These are phyloP conservation scores for Trichothecium sympodiale DNA, from an alignment of 2,329 filamentous ascomycete species.

Conservation along the genomic window DNA sequence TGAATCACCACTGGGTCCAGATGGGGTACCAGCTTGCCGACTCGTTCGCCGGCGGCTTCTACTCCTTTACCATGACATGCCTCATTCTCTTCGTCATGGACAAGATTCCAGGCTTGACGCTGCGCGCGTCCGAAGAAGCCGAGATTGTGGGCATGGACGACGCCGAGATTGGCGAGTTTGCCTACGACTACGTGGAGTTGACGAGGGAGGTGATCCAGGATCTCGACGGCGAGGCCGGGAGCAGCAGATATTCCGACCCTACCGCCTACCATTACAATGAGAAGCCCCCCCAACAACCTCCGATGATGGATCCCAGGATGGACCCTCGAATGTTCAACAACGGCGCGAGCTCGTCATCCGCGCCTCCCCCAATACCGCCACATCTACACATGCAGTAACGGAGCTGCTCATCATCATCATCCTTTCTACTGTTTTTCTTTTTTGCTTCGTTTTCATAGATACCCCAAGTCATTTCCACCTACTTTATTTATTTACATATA, in stretches of 20 bases:
- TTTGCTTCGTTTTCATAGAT: neutral
- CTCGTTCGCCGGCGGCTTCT: slow-evolving; percentile 62
- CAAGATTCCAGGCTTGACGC: slow-evolving; percentile 61
- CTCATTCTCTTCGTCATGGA: slow-evolving; percentile 74
- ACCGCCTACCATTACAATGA: slow-evolving; percentile 30
- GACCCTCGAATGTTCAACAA: slow-evolving; percentile 29
- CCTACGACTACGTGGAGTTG: slow-evolving; percentile 89
- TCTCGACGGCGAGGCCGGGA: slow-evolving; percentile 30
- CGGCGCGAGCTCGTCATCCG: slow-evolving; percentile 7
- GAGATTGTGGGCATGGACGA: slow-evolving; percentile 82
- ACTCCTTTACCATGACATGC: slow-evolving; percentile 69
- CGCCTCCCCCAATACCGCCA: slow-evolving; percentile 7
- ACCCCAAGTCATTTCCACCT: no score
- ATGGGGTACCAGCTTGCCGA: slow-evolving; percentile 77
- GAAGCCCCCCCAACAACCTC: slow-evolving; percentile 32
- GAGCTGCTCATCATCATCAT: neutral
- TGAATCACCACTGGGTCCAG: slow-evolving; percentile 76
- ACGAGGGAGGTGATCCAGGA: slow-evolving; percentile 45
- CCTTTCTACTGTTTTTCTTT: neutral
- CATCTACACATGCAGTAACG: slow-evolving; percentile 11
- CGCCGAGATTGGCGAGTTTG: slow-evolving; percentile 84
- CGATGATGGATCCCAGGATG: slow-evolving; percentile 32
- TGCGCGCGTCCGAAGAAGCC: slow-evolving; percentile 65
- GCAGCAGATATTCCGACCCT: slow-evolving; percentile 31
- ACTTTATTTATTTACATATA: no score